Conservation (phyloP, 768 basidiomycete genomes). For the Chlorophyllum brunneum region DNA sequence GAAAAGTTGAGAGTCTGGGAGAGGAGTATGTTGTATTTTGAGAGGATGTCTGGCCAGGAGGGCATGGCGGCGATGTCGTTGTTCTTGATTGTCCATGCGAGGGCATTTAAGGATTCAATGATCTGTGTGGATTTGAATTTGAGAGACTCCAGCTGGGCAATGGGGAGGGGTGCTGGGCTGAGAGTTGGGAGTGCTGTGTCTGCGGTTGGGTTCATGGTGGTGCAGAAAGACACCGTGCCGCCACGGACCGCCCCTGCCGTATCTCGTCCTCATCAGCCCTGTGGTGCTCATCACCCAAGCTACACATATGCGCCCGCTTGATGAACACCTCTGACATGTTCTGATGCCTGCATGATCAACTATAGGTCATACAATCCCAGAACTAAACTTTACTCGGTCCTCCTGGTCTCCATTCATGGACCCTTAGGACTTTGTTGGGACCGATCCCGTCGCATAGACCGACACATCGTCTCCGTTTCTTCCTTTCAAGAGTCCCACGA, state of each 20-base stretch:
- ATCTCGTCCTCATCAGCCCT: too few relatives aligned
- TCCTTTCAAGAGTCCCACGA: too few relatives aligned
- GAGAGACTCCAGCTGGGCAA: slow-evolving; percentile 72
- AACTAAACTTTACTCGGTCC: not conserved
- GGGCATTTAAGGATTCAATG: slow-evolving; percentile 66
- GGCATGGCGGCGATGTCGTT: slow-evolving; percentile 61
- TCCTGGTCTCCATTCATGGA: not conserved
- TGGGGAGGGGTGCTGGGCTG: slow-evolving; percentile 38
- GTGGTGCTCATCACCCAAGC: too few relatives aligned
- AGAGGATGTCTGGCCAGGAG: slow-evolving; percentile 81
- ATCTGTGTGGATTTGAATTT: slow-evolving; percentile 76
- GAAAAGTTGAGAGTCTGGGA: slow-evolving; percentile 81
- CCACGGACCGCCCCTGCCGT: too few relatives aligned
- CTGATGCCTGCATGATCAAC: too few relatives aligned
- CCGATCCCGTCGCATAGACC: not conserved
- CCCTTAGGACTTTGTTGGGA: not conserved
- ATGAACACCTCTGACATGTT: too few relatives aligned
- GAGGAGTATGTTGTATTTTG: slow-evolving; percentile 81
- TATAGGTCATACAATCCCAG: too few relatives aligned
- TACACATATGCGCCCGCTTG: too few relatives aligned
- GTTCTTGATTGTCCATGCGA: slow-evolving; percentile 61
- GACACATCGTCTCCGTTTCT: too few relatives aligned
- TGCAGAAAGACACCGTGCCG: too few relatives aligned
- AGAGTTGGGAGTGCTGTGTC: slow-evolving; percentile 1
- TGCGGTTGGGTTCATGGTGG: not conserved